Conservation (phyloP, 1,284 basidiomycete species). For the Porodaedalea pini region DNA sequence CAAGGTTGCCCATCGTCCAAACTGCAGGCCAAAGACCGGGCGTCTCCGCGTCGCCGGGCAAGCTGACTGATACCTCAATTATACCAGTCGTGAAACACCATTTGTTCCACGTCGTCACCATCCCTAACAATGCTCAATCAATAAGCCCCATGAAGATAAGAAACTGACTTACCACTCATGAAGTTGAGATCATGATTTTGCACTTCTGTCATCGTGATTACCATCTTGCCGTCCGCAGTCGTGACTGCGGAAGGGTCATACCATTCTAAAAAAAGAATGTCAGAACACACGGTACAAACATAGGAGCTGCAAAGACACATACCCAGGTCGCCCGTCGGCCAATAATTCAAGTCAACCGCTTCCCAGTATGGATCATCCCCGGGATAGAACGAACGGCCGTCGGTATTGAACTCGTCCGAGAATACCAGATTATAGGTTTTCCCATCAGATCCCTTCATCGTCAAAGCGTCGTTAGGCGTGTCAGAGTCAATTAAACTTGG, state of each 20-base stretch:
- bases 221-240: constrained; percentile 50
- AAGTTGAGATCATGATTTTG: constrained; percentile 51
- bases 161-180: constrained; percentile 26
- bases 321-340: constrained; percentile 46
- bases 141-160: background rate
- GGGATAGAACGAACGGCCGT: constrained; percentile 48
- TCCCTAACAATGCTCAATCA: constrained; percentile 23
- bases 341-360: constrained; percentile 58
- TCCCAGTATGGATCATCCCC: constrained; percentile 48
- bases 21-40: constrained; percentile 44
- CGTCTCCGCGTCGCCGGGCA: constrained; percentile 39
- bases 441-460: constrained; percentile 28
- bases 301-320: background rate
- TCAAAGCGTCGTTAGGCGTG: constrained; percentile 19
- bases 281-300: background rate
- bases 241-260: constrained; percentile 56
- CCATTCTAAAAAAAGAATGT: constrained; percentile 38
- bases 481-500: constrained; percentile 32
- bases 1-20: constrained; percentile 43
- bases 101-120: constrained; percentile 49
- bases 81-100: constrained; percentile 82
- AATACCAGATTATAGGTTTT: constrained; percentile 40
- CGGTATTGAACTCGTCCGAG: constrained; percentile 54
- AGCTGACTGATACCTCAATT: constrained; percentile 51
- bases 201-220: constrained; percentile 48